Evolutionary conservation across 2,329 filamentous ascomycete genomes (phyloP).

Genomic region (Davidsoniella virescens): DNA sequence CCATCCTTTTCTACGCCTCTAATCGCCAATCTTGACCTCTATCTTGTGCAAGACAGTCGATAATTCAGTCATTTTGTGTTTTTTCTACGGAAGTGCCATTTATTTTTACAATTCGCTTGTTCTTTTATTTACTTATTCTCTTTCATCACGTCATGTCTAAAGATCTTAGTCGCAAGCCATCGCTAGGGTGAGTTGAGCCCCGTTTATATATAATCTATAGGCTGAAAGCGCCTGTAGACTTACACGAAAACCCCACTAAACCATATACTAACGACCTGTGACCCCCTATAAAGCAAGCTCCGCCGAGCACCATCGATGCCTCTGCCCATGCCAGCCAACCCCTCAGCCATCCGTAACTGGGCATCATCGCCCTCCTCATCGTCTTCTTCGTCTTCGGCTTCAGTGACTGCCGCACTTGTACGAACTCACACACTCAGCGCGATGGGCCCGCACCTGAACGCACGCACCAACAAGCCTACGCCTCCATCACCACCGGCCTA

Average conservation of each 20-base stretch:
- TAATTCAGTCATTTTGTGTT: too few relatives aligned
- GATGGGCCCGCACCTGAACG: too few relatives aligned
- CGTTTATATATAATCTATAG: too few relatives aligned
- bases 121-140: background rate
- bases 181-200: constrained; percentile 1
- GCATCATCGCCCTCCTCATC: background rate
- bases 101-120: background rate
- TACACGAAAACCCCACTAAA: background rate
- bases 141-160: constrained; percentile 4
- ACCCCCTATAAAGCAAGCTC: too few relatives aligned
- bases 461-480: too few relatives aligned
- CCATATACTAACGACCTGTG: background rate
- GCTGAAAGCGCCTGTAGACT: background rate
- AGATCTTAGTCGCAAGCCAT: constrained; percentile 5
- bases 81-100: background rate
- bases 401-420: background rate
- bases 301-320: too few relatives aligned
- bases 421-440: background rate
- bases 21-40: too few relatives aligned
- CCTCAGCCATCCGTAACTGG: too few relatives aligned
- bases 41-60: too few relatives aligned
- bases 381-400: background rate
- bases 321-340: too few relatives aligned
- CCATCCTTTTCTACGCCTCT: too few relatives aligned
- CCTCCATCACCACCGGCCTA: too few relatives aligned